Percentiles rank a stretch among this genome's conserved stretches.
Evolutionary conservation across 2,329 filamentous ascomycete genomes (phyloP).

Genomic region (Apiospora arundinis): DNA sequence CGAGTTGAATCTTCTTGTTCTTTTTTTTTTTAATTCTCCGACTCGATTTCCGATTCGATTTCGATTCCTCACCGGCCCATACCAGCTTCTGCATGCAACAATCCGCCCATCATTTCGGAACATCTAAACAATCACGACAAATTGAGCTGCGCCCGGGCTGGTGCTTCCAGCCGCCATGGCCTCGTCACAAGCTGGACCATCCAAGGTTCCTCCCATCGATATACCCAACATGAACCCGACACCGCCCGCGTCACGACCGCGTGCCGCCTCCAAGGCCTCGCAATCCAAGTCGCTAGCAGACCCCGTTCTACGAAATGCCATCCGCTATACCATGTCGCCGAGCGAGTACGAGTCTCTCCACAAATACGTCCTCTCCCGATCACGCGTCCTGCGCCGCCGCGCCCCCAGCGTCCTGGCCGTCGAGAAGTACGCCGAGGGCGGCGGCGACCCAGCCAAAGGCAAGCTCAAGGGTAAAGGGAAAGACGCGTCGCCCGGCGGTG

Average conservation of each 20-base stretch:
- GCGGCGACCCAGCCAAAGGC: slow-evolving; percentile 35
- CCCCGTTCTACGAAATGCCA: slow-evolving; percentile 80
- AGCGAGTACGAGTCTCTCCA: slow-evolving; percentile 87
- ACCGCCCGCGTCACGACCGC: background rate
- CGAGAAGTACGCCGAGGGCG: slow-evolving; percentile 59
- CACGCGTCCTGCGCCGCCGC: slow-evolving; percentile 60
- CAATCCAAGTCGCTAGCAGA: slow-evolving; percentile 51
- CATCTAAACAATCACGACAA: background rate
- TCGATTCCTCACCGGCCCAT: background rate
- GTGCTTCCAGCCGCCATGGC: slow-evolving; percentile 16
- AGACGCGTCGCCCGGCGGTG: slow-evolving; percentile 28
- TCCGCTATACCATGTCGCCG: slow-evolving; percentile 85
- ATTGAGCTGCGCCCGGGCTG: background rate
- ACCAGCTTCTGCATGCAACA: background rate
- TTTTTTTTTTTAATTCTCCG: too few species aligned
- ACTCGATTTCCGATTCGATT: background rate
- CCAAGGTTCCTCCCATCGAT: slow-evolving; percentile 8
- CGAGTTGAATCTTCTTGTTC: background rate
- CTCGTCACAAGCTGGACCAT: slow-evolving; percentile 7
- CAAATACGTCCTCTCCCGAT: slow-evolving; percentile 79
- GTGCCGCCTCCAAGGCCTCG: background rate
- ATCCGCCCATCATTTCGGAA: background rate
- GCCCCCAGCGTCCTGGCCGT: slow-evolving; percentile 63
- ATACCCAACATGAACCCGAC: background rate
- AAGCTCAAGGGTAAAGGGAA: slow-evolving; percentile 36